A percentile compares a stretch with the other conserved stretches of the same genome.
These are phyloP conservation scores for Colletotrichum endophyticum DNA, from an alignment of 2,329 filamentous ascomycete species.

Conservation along the genomic window DNA sequence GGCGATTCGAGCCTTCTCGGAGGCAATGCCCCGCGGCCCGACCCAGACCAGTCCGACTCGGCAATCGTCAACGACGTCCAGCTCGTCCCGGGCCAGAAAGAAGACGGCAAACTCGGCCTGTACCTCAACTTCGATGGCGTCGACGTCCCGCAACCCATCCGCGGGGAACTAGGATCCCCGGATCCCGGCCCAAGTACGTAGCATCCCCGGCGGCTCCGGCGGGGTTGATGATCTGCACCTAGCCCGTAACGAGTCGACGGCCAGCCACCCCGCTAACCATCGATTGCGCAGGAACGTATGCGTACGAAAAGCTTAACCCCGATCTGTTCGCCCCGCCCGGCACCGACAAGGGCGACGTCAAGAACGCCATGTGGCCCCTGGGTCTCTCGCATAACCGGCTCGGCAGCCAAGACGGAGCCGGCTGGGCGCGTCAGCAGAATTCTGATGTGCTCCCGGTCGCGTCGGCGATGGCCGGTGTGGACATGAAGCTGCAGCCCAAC, in stretches of 20 bases:
- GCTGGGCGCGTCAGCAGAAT: conserved; percentile 63
- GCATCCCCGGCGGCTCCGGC: background rate
- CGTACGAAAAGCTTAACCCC: conserved; percentile 58
- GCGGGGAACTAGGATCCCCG: conserved; percentile 52
- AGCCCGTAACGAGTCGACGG: background rate
- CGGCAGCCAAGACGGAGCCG: conserved; percentile 46
- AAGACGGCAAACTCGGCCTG: conserved; percentile 52
- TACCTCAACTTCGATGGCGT: conserved; percentile 59
- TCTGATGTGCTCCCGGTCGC: conserved; percentile 51
- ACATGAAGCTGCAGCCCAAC: conserved; percentile 62
- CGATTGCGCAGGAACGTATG: conserved; percentile 24
- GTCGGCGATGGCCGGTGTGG: conserved; percentile 60
- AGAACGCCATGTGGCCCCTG: conserved; percentile 58
- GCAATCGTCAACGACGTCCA: conserved; percentile 42
- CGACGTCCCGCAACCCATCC: conserved; percentile 59
- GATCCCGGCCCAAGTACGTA: conserved; percentile 57
- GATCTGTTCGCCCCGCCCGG: conserved; percentile 59
- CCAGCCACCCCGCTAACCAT: background rate
- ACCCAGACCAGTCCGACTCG: conserved; percentile 36
- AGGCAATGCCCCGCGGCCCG: conserved; percentile 40
- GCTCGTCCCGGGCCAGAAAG: conserved; percentile 55
- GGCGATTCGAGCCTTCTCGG: conserved; percentile 44
- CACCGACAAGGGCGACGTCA: conserved; percentile 53
- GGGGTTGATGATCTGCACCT: background rate
- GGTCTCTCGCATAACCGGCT: conserved; percentile 54